Evolutionary conservation across 306 rosid species (phyloP).

Genomic region (Quercus engelmannii): DNA sequence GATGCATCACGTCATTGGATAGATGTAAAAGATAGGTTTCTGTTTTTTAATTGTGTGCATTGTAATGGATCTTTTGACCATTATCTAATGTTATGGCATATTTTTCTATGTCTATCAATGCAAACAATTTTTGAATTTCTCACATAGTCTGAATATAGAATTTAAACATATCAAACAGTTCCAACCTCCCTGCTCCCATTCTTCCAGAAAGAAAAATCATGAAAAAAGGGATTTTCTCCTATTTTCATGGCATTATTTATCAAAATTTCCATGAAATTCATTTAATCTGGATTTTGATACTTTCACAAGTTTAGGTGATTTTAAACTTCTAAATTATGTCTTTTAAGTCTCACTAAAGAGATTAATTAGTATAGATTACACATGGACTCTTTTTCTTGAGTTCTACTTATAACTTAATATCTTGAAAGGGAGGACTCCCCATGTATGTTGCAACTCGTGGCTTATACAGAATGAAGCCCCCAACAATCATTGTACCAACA

Average conservation of each 20-base stretch:
- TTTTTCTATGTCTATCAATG: neutral
- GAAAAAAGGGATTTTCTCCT: neutral
- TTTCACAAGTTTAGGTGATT: neutral
- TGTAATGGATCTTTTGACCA: too few relatives aligned
- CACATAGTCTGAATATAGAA: neutral
- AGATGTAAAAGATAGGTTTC: too few relatives aligned
- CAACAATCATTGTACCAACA: slow-evolving; percentile 72
- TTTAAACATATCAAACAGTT: neutral
- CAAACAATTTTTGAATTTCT: neutral
- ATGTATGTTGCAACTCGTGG: slow-evolving; percentile 94
- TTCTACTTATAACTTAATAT: neutral
- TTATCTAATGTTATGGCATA: too few relatives aligned
- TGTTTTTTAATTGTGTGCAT: too few relatives aligned
- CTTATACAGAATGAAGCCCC: slow-evolving; percentile 82
- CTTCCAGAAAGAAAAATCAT: neutral
- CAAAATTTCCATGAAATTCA: neutral
- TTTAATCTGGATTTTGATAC: neutral
- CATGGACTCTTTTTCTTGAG: neutral
- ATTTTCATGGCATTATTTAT: neutral
- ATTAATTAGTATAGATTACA: neutral
- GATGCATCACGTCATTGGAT: too few relatives aligned
- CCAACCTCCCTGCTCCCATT: neutral
- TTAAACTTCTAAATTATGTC: too few relatives aligned
- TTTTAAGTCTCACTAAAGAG: too few relatives aligned
- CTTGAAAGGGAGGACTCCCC: slow-evolving; percentile 83